phyloP scores from a whole-genome alignment of 768 basidiomycete species.

The Chalciporus chontae region DNA sequence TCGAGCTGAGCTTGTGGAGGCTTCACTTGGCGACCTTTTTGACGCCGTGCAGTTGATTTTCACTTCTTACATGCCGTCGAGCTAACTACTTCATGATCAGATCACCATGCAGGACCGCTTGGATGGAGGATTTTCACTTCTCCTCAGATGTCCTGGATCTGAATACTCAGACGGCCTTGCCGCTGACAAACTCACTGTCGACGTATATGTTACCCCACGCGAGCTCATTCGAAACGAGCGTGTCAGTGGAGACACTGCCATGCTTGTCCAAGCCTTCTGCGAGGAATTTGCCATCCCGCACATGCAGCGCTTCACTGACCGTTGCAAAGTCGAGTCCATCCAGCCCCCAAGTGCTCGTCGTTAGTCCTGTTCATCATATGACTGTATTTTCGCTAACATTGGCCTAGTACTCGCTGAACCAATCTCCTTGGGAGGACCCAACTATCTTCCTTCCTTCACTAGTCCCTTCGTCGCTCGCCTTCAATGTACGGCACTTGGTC shows the following conservation, averaged over 20 bases:
- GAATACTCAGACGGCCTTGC: not conserved
- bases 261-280: conserved; percentile 9
- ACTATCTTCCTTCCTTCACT: too few relatives aligned
- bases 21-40: conserved; percentile 3
- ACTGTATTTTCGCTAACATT: too few relatives aligned
- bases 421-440: too few relatives aligned
- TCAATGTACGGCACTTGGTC: too few relatives aligned
- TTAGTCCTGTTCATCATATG: not conserved
- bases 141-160: conserved; percentile 3
- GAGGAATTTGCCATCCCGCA: conserved; percentile 11
- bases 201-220: conserved; percentile 6
- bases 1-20: not conserved
- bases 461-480: too few relatives aligned
- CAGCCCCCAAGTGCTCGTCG: not conserved
- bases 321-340: not conserved
- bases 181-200: not conserved
- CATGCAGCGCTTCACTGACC: conserved; percentile 1
- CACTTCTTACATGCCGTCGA: not conserved
- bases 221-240: not conserved
- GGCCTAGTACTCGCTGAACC: too few relatives aligned
- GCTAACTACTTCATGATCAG: not conserved
- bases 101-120: conserved; percentile 8
- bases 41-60: not conserved
- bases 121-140: conserved; percentile 6
- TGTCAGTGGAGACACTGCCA: conserved; percentile 2